Base-by-base conservation (phyloP, 257 asterid species). In the Echites panduratus region DNA sequence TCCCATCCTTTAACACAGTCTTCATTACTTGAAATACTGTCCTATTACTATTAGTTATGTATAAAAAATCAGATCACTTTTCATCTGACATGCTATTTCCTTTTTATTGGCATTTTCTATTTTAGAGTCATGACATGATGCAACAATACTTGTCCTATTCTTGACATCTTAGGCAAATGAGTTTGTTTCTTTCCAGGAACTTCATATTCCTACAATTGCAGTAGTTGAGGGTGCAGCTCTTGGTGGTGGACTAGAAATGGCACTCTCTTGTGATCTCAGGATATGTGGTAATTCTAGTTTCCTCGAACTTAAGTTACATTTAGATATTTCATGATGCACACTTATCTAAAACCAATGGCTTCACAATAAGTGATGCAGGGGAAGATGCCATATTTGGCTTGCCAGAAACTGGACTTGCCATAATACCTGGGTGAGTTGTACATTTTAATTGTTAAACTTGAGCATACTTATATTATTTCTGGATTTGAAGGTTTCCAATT, bases 191-290 rank as follows among this genome's bases (percentile, higher is more conserved):
- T 45, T 73, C 70, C 86, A 93, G 97, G 90, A 78, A 69, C 90
- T 94, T 77, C 66, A 73, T 74, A 84, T 91, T 78, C 98, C 98
- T 49, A 88, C 97, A 26, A 88, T 94, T 79, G 98, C 97, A 66
- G 96, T 89, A 62, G 84, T 94, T 62, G 98, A 94, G 84, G 98
- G 98, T 67, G 87, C 78, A 71, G 96, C 98, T 43, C 76, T 94
- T 77, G 98, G 98, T 29, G 98, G 98, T 77, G 98, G 97, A 44
- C 85, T 94, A 69, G 98, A 94, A 87, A 86, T 94, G 97, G 91
- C 98, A 35, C 78, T 94, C 83, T 89, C 96, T 71, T 94, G 96
- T 84, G 98, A 94, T 89, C 93, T 94, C 73, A 87, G 98, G 40
- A 86, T 91, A 79, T 91, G 96, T 74, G 97, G 98, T 91, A 77